Conservation (phyloP, 345 rosid species). For the Triadica sebifera region DNA sequence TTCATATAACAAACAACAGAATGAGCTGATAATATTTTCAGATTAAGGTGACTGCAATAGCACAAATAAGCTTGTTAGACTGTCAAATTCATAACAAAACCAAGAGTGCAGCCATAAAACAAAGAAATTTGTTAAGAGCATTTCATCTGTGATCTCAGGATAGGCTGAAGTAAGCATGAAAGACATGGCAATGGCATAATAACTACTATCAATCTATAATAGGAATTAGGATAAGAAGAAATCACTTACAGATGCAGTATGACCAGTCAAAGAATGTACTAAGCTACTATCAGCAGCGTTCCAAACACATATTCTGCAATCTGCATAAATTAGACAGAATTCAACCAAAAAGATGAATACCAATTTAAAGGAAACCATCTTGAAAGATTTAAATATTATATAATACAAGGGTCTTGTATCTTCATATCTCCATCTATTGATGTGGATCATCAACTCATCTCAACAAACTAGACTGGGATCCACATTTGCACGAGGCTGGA, state of each 20-base stretch:
- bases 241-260: slow-evolving; percentile 81
- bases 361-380: slow-evolving; percentile 3
- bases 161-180: neutral
- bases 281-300: slow-evolving; percentile 97
- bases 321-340: slow-evolving; percentile 43
- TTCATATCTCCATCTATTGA: neutral
- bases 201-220: neutral
- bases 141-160: slow-evolving; percentile 1
- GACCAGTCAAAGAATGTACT: slow-evolving; percentile 97
- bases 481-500: neutral
- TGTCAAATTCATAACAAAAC: slow-evolving; percentile 11
- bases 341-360: slow-evolving; percentile 14
- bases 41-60: neutral
- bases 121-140: slow-evolving; percentile 8
- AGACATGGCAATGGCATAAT: neutral
- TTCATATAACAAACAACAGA: neutral
- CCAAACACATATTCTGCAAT: slow-evolving; percentile 99
- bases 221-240: slow-evolving; percentile 5
- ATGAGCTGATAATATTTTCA: neutral
- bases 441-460: neutral
- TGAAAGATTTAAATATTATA: slow-evolving; percentile 2
- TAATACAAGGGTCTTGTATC: neutral
- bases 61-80: slow-evolving; percentile 1
- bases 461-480: neutral
- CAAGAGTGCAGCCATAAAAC: neutral